Evolutionary conservation across 179 eudicot species (phyloP).

Genomic region (Spinacia oleracea): DNA sequence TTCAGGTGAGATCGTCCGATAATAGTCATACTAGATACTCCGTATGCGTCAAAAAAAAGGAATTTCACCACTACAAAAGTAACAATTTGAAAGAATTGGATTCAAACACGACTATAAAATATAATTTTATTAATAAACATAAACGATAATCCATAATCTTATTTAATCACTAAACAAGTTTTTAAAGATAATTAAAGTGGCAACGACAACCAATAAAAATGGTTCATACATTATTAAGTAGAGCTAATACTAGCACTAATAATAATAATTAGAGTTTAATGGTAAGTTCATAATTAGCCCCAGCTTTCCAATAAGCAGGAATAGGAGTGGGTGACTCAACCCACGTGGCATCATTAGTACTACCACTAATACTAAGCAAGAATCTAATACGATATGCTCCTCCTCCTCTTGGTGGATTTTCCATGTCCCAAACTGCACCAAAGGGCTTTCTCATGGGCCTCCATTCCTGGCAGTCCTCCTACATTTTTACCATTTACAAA

Average conservation of each 20-base stretch:
- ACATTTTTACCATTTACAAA: neutral
- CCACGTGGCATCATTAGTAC: constrained; percentile 38
- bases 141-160: neutral
- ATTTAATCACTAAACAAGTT: neutral
- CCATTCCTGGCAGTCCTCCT: constrained; percentile 75
- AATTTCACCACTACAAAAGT: too few relatives aligned
- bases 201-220: neutral
- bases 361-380: constrained; percentile 29
- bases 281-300: constrained; percentile 47
- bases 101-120: neutral
- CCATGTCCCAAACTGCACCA: constrained; percentile 80
- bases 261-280: constrained; percentile 33
- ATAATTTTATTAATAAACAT: neutral
- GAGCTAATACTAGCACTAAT: neutral
- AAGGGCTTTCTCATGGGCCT: constrained; percentile 63
- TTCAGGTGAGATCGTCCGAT: too few relatives aligned
- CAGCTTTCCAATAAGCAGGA: constrained; percentile 51
- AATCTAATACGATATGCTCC: constrained; percentile 48
- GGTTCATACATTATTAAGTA: neutral
- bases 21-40: too few relatives aligned
- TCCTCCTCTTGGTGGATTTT: constrained; percentile 52
- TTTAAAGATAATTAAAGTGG: neutral
- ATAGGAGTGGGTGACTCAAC: constrained; percentile 35
- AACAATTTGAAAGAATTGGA: too few relatives aligned
- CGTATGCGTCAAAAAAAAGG: too few relatives aligned